Evolutionary conservation across 1,284 basidiomycete genomes (phyloP).

Genomic region (Vanrija sp.): DNA sequence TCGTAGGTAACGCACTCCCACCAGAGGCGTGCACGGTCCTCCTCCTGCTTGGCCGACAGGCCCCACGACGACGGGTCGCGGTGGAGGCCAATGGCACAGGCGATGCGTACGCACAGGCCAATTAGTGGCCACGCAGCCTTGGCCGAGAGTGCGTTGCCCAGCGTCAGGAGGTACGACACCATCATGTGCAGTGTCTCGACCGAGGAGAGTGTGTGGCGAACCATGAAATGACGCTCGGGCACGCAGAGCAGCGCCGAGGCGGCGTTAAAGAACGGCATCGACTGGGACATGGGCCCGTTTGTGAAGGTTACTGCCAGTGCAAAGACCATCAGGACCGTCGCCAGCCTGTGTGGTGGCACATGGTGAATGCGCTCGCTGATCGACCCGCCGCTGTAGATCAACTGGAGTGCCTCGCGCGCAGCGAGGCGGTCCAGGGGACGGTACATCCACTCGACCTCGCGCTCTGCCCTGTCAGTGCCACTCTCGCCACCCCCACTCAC

Average conservation of each 20-base stretch:
- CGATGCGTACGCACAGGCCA: conserved; percentile 17
- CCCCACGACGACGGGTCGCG: conserved; percentile 24
- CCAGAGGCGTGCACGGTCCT: conserved; percentile 16
- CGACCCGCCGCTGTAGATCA: conserved; percentile 12
- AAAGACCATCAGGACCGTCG: conserved; percentile 16
- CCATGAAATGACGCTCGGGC: conserved; percentile 20
- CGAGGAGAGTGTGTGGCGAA: conserved; percentile 15
- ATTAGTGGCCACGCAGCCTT: conserved; percentile 22
- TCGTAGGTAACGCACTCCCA: conserved; percentile 24
- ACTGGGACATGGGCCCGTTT: conserved; percentile 9
- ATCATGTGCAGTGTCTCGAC: conserved; percentile 25
- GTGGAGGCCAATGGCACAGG: conserved; percentile 17
- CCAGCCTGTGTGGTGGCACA: conserved; percentile 17
- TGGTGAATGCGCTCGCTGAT: conserved; percentile 15
- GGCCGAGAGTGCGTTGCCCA: conserved; percentile 14
- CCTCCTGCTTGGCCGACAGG: conserved; percentile 14
- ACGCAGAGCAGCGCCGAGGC: conserved; percentile 15
- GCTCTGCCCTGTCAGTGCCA: background rate
- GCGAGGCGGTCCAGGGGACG: conserved; percentile 11
- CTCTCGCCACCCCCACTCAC: background rate
- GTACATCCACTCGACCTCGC: conserved; percentile 26
- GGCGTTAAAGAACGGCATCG: conserved; percentile 13
- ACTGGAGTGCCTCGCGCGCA: conserved; percentile 5
- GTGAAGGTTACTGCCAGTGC: conserved; percentile 12
- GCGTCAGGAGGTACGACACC: conserved; percentile 20